Evolutionary conservation across 2,329 filamentous ascomycete genomes (phyloP), one percentile per base, ranked within the genome.

Genomic region (Stemphylium beticola): DNA sequence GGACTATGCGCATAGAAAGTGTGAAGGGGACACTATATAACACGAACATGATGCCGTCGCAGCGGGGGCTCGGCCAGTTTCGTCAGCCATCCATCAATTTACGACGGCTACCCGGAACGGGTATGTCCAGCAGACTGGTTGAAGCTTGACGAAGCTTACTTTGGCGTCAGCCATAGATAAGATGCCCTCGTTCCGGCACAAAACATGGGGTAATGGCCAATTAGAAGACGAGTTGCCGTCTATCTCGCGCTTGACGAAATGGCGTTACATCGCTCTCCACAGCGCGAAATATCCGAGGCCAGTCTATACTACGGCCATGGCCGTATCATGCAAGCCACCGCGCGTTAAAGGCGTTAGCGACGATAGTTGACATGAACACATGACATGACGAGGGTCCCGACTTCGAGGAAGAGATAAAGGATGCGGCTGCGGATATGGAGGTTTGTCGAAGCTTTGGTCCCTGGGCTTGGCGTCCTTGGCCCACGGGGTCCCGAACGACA

Each of bases 131-230:
- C 53, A 40, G 31, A 18, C 12, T 15, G 3, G 47, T 45, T 40
- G 46, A 60, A 60, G 61, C 61, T 64, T 61, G 40, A 42, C 39
- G 43, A 57, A 56, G 61, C 61, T 62, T 64, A 45, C 39, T 47
- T 46, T 18, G 38, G 18, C 39, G 34, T 34, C 29, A 48, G 46
- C 47, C 46, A 49, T 17, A 58, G 60, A 60, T 57, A 61, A 53
- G 50, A 49, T 17, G 46, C 42, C 24, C 29, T 34, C 32, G 14
- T 32, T 48, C 15, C 22, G 36, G 24, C 37, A 31, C 11, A 41
- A 56, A 58, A 55, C 39, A 58, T 58, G 53, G 56, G 53, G 53
- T 53, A 57, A n/a, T 12, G 37, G 44, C 55, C 52, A 61, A 61
- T 58, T 40, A 42, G 29, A 18, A 2, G 26, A n/a, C 3, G 8